Base-by-base conservation (phyloP, 331 rosid species). In the Acacia concinna region DNA sequence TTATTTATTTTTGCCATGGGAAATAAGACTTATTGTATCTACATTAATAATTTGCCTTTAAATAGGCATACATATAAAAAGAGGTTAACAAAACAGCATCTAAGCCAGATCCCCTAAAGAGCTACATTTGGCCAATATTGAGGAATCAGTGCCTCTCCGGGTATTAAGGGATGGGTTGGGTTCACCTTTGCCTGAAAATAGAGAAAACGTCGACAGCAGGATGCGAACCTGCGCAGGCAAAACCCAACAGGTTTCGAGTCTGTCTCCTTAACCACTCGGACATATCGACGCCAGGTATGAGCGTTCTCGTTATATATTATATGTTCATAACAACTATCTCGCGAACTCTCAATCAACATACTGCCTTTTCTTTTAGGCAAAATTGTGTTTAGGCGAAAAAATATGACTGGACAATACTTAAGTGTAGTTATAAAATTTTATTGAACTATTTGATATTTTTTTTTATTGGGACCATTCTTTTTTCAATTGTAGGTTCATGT, bases 181-280 rank as follows among this genome's bases (percentile, higher is more conserved):
- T 84, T 87, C 54, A 81, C 86, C 21, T 79, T 79, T 17, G 86
- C 90, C n/a, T n/a, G n/a, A n/a, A n/a, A n/a, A n/a, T n/a, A n/a
- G n/a, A n/a, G n/a, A n/a, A n/a, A n/a, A n/a, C n/a, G n/a, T n/a
- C 91, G 88, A 88, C 87, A 86, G 88, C 89, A 88, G 94, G 89
- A 88, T 85, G 88, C 81, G 96, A 86, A 89, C 87, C 88, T 86
- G 94, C 89, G 92, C 92, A 88, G 94, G 94, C 91, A 83, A 2
- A 78, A 91, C 92, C 94, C 89, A 91, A 85, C 89, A 67, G 86
- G 83, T 82, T 91, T 79, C 88, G 93, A 87, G 90, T 85, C 91
- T 83, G 91, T 85, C 91, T 87, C 91, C 95, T 87, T 87, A 88
- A 88, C 92, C 89, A 89, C 87, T 85, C 88, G 87, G 90, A 90